Evolutionary conservation across 2,329 filamentous ascomycete species (phyloP), one percentile per base, ranked within the genome.

Genomic region (Pleurostoma richardsiae): DNA sequence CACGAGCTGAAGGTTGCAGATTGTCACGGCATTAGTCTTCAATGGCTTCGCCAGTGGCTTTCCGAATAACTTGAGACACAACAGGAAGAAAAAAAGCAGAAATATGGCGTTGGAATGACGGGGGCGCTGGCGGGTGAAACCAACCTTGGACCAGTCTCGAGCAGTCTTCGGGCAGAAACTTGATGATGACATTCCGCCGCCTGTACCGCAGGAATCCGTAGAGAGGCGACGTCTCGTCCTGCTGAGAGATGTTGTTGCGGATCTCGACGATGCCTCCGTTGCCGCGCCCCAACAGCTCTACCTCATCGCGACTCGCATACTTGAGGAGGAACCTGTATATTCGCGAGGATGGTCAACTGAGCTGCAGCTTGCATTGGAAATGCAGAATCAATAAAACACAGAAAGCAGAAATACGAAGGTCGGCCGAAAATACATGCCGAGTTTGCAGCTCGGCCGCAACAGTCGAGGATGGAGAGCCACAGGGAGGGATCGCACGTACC

Each of bases 151-250:
- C 75, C 46, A 99, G 74, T 58, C 94, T 82, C 52, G 94, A 97
- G 54, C 91, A 92, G 49, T 85, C 88, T 50, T 95, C 89, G 1
- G 92, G 94, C 52, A 96, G 79, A 65, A 94, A 96, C 71, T 94
- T 96, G 65, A 99, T 80, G 50, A 99, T 71, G 42, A 97, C 87
- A 67, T 90, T 96, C 62, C 90, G 83, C 62, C 91, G 83, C 47
- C 92, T 79, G 67, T 96, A 97, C 58, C 88, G 84, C 56, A 99
- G 71, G 63, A 96, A 90, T 45, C 94, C 94, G 62, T 95, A 99
- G 42, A 99, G 73, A 27, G 94, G 94, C 52, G 90, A 94, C 46
- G 82, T 79, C 54, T 96, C 91, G 47, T 88, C 81, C 63, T 95
- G 95, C 52, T 80, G 74, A 49, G 85, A 80, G 55, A 97, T 85